Base-by-base conservation (phyloP, 805 yeast genomes). In the Debaryomyces maramus region DNA sequence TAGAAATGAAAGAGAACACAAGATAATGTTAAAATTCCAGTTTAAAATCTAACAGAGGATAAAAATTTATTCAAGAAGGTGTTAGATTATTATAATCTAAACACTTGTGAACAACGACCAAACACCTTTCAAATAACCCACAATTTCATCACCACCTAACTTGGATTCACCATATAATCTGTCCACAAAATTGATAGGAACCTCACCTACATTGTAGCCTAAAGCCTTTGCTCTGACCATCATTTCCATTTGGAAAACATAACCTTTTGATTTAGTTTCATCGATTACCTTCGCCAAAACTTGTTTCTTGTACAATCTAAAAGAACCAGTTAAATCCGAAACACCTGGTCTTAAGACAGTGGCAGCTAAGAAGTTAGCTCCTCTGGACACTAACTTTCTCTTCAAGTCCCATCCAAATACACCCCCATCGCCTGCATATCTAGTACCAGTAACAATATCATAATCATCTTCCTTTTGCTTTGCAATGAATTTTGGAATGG, bases 241-340 rank as follows among this genome's bases (percentile, higher is more conserved):
- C 89, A 84, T 83, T 65, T 84, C 91, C 91, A 84, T 84, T 67
- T 84, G 91, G 78, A 84, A 84, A 30, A 85, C 91, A 53, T 85
- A 84, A 37, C 91, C 91, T 65, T 85, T 84, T 26, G 86, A 79
- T 56, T 77, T 73, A 34, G 90, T 83, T 43, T 73, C 84, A 35
- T 69, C 76, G 47, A 84, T 85, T 47, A 85, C 75, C 55, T 80
- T 77, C 46, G 78, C 76, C 59, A 84, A 72, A 2, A 75, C 89
- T 4, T 73, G 78, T 61, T 83, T 84, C 61, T 82, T 83, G 70
- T 85, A 84, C 49, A 84, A 73, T 58, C 89, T 76, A 73, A 78
- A 84, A 17, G 87, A 80, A 22, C 91, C 91, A 19, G 91, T 84
- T 53, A 84, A 72, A 60, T 84, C 91, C 30, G 84, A 75, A 16